Percentiles rank a stretch among this genome's conserved stretches.
phyloP scores from a whole-genome alignment of 208 protist species.

The Trichomonas gallinae region DNA sequence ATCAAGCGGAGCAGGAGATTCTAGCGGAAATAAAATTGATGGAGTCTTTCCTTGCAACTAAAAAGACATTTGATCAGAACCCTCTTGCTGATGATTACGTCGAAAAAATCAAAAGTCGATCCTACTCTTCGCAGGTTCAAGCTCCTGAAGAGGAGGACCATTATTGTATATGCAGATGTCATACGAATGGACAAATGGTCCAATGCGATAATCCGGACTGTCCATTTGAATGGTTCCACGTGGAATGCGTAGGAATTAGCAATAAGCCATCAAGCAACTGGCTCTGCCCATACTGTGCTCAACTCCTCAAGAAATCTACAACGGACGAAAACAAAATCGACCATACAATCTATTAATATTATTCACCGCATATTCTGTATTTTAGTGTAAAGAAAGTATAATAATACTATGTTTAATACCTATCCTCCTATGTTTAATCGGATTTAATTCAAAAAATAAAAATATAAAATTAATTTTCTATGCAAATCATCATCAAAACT shows the following conservation, averaged over 20 bases:
- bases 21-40: not conserved
- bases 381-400: no score
- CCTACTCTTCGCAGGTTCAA: not conserved
- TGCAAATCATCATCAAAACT: no score
- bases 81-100: not conserved
- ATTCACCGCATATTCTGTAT: no score
- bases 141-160: not conserved
- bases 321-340: not conserved
- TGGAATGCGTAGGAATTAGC: not conserved
- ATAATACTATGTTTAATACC: no score
- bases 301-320: not conserved
- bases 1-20: not conserved
- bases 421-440: no score
- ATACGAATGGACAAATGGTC: not conserved
- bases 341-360: no score
- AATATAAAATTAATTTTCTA: no score
- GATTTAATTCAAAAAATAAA: no score
- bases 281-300: not conserved
- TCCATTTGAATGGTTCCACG: conserved; percentile 7
- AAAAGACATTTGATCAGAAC: not conserved
- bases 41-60: not conserved
- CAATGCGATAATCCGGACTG: not conserved
- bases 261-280: not conserved
- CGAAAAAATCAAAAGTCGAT: not conserved
- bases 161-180: not conserved